phyloP scores from a whole-genome alignment of 1,284 basidiomycete genomes.

The Apiotrichum mycotoxinovorans region DNA sequence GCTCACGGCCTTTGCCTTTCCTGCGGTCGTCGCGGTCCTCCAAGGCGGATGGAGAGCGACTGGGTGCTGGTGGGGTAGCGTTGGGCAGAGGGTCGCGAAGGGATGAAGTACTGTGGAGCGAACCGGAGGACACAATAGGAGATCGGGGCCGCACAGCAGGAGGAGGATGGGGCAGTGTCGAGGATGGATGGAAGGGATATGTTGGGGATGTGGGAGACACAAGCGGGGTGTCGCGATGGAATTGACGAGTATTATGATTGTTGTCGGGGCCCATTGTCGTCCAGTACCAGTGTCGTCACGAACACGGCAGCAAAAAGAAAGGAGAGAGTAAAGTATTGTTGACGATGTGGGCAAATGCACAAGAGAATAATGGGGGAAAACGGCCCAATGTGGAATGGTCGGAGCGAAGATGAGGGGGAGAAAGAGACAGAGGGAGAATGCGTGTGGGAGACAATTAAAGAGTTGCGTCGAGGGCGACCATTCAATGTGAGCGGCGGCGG shows the following conservation, averaged over 20 bases:
- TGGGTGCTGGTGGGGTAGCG: constrained; percentile 26
- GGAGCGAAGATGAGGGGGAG: too few species aligned
- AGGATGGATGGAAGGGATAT: neutral
- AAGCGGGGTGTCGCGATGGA: neutral
- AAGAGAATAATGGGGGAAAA: too few species aligned
- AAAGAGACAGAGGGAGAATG: neutral
- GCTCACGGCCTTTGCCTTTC: constrained; percentile 21
- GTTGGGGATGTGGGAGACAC: constrained; percentile 1
- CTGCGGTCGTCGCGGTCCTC: constrained; percentile 15
- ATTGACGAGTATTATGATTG: neutral
- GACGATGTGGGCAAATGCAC: too few species aligned
- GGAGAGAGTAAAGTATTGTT: too few species aligned
- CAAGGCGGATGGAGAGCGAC: constrained; percentile 18
- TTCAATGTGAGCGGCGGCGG: too few species aligned
- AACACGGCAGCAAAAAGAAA: too few species aligned
- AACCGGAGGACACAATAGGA: neutral
- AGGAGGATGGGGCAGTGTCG: neutral
- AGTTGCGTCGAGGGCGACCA: too few species aligned
- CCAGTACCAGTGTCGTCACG: too few species aligned
- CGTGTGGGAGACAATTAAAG: too few species aligned
- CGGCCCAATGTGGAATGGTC: too few species aligned
- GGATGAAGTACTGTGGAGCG: constrained; percentile 30
- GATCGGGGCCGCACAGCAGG: neutral
- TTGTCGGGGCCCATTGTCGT: neutral
- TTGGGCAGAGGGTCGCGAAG: constrained; percentile 31